Percentiles rank a stretch among this genome's conserved stretches.
Evolutionary conservation across 805 yeast species (phyloP).

Genomic region (Candida alai): DNA sequence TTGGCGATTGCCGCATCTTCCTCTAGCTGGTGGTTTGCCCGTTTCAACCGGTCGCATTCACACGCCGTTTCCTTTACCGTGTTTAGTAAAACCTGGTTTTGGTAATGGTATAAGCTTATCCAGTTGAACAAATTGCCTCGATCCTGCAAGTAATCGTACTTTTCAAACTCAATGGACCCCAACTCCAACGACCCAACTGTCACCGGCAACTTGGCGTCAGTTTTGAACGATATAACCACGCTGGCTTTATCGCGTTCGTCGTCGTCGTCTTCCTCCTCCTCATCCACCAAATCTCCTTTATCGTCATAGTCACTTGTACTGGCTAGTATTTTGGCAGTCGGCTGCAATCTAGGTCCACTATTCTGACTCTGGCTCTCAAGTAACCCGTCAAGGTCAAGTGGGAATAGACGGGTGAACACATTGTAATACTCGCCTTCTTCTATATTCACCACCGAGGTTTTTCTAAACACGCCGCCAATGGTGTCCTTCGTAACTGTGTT

Average conservation of each 20-base stretch:
- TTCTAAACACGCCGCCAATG: conserved; percentile 8
- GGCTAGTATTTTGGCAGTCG: conserved; percentile 21
- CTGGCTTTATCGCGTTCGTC: conserved; percentile 14
- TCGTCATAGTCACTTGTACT: conserved; percentile 18
- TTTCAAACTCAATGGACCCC: conserved; percentile 16
- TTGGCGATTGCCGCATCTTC: conserved; percentile 12
- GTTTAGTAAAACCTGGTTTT: conserved; percentile 10
- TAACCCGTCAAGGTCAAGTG: conserved; percentile 10
- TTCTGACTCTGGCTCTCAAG: conserved; percentile 9
- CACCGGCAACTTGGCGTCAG: conserved; percentile 21
- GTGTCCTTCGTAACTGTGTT: conserved; percentile 10
- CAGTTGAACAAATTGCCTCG: conserved; percentile 24
- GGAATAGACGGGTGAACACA: conserved; percentile 16
- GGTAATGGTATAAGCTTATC: conserved; percentile 17
- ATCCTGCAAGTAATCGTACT: conserved; percentile 10
- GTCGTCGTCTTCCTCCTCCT: conserved; percentile 23
- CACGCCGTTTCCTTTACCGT: conserved; percentile 5
- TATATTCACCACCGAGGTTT: conserved; percentile 4
- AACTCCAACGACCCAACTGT: conserved; percentile 24
- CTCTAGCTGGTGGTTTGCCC: conserved; percentile 8
- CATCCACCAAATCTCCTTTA: conserved; percentile 15
- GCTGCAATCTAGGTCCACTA: conserved; percentile 7
- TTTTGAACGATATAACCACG: conserved; percentile 19
- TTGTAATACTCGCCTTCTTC: conserved; percentile 6
- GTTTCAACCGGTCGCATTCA: conserved; percentile 4